A percentile compares a stretch with the other conserved stretches of the same genome.
Conservation (phyloP, 805 yeast species). For the Sungouiella blattae region DNA sequence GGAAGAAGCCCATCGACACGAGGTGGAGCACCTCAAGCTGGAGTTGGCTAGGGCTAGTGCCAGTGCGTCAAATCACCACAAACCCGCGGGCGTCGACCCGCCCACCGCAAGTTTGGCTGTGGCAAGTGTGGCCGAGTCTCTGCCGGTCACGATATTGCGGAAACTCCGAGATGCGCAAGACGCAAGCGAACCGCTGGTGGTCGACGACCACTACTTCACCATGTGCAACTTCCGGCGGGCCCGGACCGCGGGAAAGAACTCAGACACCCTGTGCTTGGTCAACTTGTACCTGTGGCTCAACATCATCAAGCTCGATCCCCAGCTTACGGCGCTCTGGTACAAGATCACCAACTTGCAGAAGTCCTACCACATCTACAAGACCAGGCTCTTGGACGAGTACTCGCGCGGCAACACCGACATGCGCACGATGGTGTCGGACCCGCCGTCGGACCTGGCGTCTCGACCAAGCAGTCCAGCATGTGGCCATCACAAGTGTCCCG, state of each 20-base stretch:
- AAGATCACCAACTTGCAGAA: conserved; percentile 40
- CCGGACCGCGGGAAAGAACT: conserved; percentile 1
- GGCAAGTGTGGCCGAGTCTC: too few relatives aligned
- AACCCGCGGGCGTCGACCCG: too few relatives aligned
- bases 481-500: conserved; percentile 31
- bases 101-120: too few relatives aligned
- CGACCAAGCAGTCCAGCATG: too few relatives aligned
- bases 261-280: conserved; percentile 7
- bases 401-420: conserved; percentile 2
- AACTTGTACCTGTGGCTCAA: conserved; percentile 38
- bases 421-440: too few relatives aligned
- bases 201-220: conserved; percentile 15
- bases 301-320: conserved; percentile 36
- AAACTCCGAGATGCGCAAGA: conserved; percentile 16
- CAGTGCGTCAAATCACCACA: too few relatives aligned
- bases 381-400: conserved; percentile 14
- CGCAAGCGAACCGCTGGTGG: conserved; percentile 11
- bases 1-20: neutral
- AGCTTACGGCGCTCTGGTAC: conserved; percentile 38
- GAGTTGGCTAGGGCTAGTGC: neutral
- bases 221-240: conserved; percentile 10
- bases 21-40: neutral
- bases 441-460: too few relatives aligned
- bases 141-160: conserved; percentile 19
- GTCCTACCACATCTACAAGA: conserved; percentile 36